A percentile compares a stretch with the other conserved stretches of the same genome.
Conservation (phyloP, 805 yeast genomes). For the Hanseniaspora lindneri region DNA sequence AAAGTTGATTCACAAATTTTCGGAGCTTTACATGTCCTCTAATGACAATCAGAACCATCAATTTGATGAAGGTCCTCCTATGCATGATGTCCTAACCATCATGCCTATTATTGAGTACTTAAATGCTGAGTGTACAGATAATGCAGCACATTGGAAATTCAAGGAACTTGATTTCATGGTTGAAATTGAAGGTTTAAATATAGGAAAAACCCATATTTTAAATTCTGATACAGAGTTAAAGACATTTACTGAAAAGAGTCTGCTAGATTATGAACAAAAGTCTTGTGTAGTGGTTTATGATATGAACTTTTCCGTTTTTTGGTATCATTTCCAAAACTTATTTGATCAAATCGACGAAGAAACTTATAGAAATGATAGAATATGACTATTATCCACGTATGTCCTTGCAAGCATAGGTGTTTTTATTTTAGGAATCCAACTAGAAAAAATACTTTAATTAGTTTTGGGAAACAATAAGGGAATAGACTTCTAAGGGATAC, state of each 20-base stretch:
- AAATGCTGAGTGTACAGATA: conserved; percentile 22
- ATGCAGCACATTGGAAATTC: conserved; percentile 19
- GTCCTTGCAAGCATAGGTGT: background rate
- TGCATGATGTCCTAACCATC: conserved; percentile 71
- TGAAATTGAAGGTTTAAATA: conserved; percentile 36
- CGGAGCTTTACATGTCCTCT: conserved; percentile 39
- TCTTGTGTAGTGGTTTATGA: conserved; percentile 29
- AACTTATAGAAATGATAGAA: conserved; percentile 23
- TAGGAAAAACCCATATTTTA: conserved; percentile 42
- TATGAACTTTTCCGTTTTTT: conserved; percentile 34
- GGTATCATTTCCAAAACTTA: conserved; percentile 35
- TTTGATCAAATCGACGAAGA: conserved; percentile 22
- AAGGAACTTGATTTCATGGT: conserved; percentile 24
- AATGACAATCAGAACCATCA: conserved; percentile 27
- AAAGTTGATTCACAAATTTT: conserved; percentile 42
- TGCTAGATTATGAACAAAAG: conserved; percentile 23
- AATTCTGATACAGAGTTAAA: conserved; percentile 23
- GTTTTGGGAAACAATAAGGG: too few relatives aligned
- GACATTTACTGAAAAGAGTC: conserved; percentile 18
- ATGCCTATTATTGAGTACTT: conserved; percentile 41
- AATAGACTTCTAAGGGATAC: too few relatives aligned
- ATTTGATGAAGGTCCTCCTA: conserved; percentile 51
- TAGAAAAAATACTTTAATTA: background rate
- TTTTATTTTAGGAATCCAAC: background rate
- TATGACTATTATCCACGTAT: conserved; percentile 18